Conservation (phyloP, 306 rosid species). For the Prunus mira region DNA sequence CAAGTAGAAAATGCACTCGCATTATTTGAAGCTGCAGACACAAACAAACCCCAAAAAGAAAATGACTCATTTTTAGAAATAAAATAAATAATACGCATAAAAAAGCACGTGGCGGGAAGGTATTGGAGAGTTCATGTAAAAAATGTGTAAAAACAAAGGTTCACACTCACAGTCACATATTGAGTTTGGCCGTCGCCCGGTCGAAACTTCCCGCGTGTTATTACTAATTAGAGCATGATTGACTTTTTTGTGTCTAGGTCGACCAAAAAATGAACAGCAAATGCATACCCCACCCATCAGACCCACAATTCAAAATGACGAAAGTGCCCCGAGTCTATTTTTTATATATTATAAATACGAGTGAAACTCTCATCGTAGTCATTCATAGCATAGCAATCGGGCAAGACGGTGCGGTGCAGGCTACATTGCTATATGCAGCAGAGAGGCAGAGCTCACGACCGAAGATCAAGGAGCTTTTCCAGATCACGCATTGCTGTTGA, state of each 20-base stretch:
- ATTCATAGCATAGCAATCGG: background rate
- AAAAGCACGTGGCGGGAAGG: background rate
- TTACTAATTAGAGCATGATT: too few relatives aligned
- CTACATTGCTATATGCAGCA: conserved; percentile 46
- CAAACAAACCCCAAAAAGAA: background rate
- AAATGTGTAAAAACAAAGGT: too few relatives aligned
- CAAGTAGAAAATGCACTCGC: background rate
- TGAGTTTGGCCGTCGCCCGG: background rate
- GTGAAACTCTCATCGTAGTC: background rate
- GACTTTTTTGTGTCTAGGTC: background rate
- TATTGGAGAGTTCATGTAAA: background rate
- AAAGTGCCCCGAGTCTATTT: background rate
- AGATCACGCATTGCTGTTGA: conserved; percentile 78
- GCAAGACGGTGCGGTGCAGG: background rate
- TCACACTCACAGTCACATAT: too few relatives aligned
- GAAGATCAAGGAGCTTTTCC: conserved; percentile 89
- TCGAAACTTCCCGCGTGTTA: background rate
- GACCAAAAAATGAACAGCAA: background rate
- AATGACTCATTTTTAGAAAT: background rate
- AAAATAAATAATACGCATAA: too few relatives aligned
- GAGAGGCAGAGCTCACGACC: conserved; percentile 55
- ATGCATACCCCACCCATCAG: background rate
- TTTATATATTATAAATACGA: background rate
- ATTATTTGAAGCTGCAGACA: background rate
- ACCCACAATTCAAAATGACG: background rate